Evolutionary conservation across 257 asterid species (phyloP).

Genomic region (Anisodus acutangulus): DNA sequence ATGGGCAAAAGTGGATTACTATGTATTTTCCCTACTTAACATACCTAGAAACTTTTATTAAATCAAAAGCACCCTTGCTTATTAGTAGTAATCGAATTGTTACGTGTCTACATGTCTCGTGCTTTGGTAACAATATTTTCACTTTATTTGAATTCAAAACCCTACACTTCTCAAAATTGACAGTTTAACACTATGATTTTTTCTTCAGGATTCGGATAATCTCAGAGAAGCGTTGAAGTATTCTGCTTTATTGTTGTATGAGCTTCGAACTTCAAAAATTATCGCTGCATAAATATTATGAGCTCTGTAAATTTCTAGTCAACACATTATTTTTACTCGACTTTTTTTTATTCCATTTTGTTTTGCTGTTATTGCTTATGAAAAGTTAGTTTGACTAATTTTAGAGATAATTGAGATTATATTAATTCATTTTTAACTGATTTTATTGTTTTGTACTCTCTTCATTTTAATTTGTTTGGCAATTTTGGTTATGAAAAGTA

Average conservation of each 20-base stretch:
- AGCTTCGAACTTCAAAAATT: slow-evolving; percentile 90
- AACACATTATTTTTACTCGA: too few species aligned
- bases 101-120: slow-evolving; percentile 66
- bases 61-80: background rate
- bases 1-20: too few species aligned
- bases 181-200: slow-evolving; percentile 25
- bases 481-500: too few species aligned
- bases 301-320: slow-evolving; percentile 57
- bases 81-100: background rate
- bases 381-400: background rate
- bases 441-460: too few species aligned
- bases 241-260: slow-evolving; percentile 89
- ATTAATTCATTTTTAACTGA: too few species aligned
- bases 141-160: slow-evolving; percentile 23
- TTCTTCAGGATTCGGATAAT: slow-evolving; percentile 73
- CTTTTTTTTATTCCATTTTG: background rate
- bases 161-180: slow-evolving; percentile 40
- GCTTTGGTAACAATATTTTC: slow-evolving; percentile 63
- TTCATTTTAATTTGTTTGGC: too few species aligned
- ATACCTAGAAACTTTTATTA: background rate
- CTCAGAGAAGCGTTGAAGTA: slow-evolving; percentile 91
- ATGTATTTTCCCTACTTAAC: too few species aligned
- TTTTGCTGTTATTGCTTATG: background rate
- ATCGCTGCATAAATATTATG: slow-evolving; percentile 90
- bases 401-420: background rate